These are phyloP conservation scores for Ottelia alismoides DNA, from an alignment of 106 monocot species.

Conservation along the genomic window DNA sequence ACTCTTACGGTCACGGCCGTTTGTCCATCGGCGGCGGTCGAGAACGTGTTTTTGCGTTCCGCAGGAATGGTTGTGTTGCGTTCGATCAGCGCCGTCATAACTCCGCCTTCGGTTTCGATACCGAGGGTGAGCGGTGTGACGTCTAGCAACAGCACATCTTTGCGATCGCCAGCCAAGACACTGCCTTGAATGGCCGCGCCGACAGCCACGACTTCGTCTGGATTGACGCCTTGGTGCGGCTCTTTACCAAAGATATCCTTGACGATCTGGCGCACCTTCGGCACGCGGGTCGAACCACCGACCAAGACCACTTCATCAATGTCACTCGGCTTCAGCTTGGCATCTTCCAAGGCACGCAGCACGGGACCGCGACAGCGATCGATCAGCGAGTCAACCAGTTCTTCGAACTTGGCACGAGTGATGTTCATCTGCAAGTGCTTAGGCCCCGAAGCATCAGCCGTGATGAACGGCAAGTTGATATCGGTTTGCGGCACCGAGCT, in stretches of 20 bases:
- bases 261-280: not conserved
- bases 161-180: not conserved
- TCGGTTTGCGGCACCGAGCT: no score
- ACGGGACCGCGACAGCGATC: conserved; percentile 5
- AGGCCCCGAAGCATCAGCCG: conserved; percentile 73
- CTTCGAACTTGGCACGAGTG: conserved; percentile 90
- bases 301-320: conserved; percentile 4
- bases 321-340: not conserved
- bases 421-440: conserved; percentile 81
- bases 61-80: conserved; percentile 7
- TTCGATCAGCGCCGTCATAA: conserved; percentile 3
- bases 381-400: conserved; percentile 66
- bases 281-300: conserved; percentile 3
- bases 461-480: conserved; percentile 82
- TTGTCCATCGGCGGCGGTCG: conserved; percentile 1
- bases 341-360: not conserved
- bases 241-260: conserved; percentile 3
- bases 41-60: not conserved
- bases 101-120: conserved; percentile 1
- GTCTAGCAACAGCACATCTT: conserved; percentile 1
- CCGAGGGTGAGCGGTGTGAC: conserved; percentile 1
- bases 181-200: no score
- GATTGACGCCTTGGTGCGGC: conserved; percentile 5
- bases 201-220: no score
- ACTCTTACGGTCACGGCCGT: conserved; percentile 1